Evolutionary conservation across 228 moss, liverwort and hornwort species (phyloP).

Genomic region (Sphagnum fallax): DNA sequence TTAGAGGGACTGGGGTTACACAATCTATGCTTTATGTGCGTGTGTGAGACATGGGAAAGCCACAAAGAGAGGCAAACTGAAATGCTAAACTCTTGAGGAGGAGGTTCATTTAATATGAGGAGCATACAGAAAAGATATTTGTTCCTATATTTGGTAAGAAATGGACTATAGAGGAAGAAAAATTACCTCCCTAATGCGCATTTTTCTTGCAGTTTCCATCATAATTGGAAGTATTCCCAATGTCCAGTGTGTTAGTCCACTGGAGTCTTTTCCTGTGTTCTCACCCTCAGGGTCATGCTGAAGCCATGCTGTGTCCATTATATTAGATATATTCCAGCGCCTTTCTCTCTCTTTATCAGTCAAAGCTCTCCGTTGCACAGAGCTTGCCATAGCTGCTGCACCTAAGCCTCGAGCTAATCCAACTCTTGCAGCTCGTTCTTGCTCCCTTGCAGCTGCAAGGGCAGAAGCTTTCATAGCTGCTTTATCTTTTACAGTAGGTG

Average conservation of each 20-base stretch:
- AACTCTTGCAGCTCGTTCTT: slow-evolving; percentile 81
- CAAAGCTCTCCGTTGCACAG: slow-evolving; percentile 65
- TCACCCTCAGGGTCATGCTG: slow-evolving; percentile 19
- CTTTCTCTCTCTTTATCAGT: slow-evolving; percentile 72
- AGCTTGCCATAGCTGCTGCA: slow-evolving; percentile 91
- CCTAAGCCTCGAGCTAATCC: slow-evolving; percentile 89
- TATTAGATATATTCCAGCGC: slow-evolving; percentile 71
- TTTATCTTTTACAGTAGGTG: slow-evolving; percentile 46
- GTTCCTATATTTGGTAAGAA: too few relatives aligned
- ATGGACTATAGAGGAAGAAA: too few relatives aligned
- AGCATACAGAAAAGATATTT: too few relatives aligned
- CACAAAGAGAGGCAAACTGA: too few relatives aligned
- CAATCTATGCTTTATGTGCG: too few relatives aligned
- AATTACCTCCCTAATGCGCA: slow-evolving; percentile 66
- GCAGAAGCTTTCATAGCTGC: slow-evolving; percentile 69
- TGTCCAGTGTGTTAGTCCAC: slow-evolving; percentile 20
- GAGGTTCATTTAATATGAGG: too few relatives aligned
- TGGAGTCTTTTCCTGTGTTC: slow-evolving; percentile 15
- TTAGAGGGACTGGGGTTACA: too few relatives aligned
- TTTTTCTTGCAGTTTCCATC: slow-evolving; percentile 57
- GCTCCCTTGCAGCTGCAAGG: slow-evolving; percentile 71
- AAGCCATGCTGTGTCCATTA: slow-evolving; percentile 69
- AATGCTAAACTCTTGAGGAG: too few relatives aligned
- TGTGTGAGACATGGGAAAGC: too few relatives aligned
- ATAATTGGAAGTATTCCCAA: slow-evolving; percentile 59